Base-by-base conservation (phyloP, 306 rosid genomes). In the Cucurbita maxima region DNA sequence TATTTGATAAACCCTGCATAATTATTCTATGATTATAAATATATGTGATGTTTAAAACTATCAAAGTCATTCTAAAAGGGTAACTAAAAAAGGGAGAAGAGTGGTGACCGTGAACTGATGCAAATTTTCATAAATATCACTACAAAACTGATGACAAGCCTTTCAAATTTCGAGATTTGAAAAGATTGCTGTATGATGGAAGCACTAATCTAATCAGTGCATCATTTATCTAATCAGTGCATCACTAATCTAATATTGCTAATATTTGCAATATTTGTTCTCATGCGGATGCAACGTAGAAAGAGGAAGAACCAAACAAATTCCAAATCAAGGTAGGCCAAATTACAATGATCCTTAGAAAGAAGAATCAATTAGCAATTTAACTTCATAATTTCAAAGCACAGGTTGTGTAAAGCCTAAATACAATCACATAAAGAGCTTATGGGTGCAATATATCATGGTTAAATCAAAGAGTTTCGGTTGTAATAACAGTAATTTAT, bases 1-100 rank as follows among this genome's bases (percentile, higher is more conserved):
- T 89, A 83, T 95, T 91, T 48, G 96, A 88, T 77, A 91, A 74
- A 56, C 99, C 99, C 99, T 95, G 91, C 84, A 86, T 45, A 73
- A 64, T 66, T 55, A 79, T 58, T 52, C 52, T 51, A 25, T 69
- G 48, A 44, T 43, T 15, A 30, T 47, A 64, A 64, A 48, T 13
- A 70, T 3, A 30, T 30, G 34, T 72, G 76, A 60, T 20, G 43
- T 62, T 55, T 38, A 68, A 76, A 68, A 48, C 61, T 15, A 67
- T 58, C 38, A 6, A 22, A 48, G 10, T 30, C 41, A 18, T 45
- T 55, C 67, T 66, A 66, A 70, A 10, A 58, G 19, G 20, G 38
- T 57, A 18, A 30, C 58, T 1, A 47, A 41, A 79, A 20, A 67
- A 67, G 55, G 73, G 6, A 67, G 73, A 45, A 19, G 41, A 67